Conservation (phyloP, 768 basidiomycete genomes). For the Pleurotus citrinopileatus region DNA sequence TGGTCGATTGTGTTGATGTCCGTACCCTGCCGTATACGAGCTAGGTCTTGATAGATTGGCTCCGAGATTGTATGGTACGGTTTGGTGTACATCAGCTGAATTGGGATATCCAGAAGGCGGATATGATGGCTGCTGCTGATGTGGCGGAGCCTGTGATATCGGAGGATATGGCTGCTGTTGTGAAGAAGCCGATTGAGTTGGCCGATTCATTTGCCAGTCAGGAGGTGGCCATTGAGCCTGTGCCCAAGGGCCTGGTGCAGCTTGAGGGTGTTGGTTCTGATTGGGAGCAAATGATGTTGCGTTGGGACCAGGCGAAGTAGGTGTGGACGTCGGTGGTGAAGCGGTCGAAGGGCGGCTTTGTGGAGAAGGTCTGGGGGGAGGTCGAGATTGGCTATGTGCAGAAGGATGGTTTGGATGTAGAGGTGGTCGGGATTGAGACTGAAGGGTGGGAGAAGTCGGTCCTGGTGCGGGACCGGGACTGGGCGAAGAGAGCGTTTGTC, state of each 20-base stretch:
- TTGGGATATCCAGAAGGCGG: slow-evolving; percentile 8
- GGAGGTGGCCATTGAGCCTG: slow-evolving; percentile 41
- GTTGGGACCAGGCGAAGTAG: slow-evolving; percentile 1
- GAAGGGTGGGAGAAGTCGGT: neutral
- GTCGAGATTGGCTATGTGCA: neutral
- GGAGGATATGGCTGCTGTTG: slow-evolving; percentile 14
- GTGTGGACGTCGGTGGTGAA: slow-evolving; percentile 3
- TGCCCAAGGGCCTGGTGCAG: slow-evolving; percentile 19
- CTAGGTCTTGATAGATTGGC: slow-evolving; percentile 5
- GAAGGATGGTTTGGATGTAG: slow-evolving; percentile 10
- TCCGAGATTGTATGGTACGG: neutral
- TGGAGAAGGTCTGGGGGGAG: slow-evolving; percentile 2
- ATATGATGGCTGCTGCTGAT: slow-evolving; percentile 1
- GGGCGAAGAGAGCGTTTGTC: slow-evolving; percentile 30
- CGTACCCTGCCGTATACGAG: slow-evolving; percentile 5
- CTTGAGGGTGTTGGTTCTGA: neutral
- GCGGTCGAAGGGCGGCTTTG: slow-evolving; percentile 6
- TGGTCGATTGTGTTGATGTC: neutral
- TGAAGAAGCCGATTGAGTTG: slow-evolving; percentile 9
- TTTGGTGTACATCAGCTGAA: neutral
- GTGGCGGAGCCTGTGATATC: neutral
- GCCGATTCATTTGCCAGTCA: slow-evolving; percentile 32
- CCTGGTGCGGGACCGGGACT: slow-evolving; percentile 6
- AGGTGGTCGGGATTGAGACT: slow-evolving; percentile 5
- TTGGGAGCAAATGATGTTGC: slow-evolving; percentile 5